Base-by-base conservation (phyloP, 73 alveolate genomes). In the Tetrahymena borealis region DNA sequence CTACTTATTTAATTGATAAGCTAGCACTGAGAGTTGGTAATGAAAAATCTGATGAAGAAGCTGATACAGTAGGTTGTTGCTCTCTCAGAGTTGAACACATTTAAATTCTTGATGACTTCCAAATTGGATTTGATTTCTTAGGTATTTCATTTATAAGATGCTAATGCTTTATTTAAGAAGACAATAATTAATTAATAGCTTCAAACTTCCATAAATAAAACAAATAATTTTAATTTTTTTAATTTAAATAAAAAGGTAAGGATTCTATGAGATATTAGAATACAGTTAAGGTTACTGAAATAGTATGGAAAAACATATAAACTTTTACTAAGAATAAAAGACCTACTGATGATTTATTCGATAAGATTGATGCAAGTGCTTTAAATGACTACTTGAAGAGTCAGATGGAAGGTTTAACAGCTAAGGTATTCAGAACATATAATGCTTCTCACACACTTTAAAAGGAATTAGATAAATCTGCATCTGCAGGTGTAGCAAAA, bases 11-110 rank as follows among this genome's bases (percentile, higher is more conserved):
- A 91, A 99, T 99, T 42, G 99, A 99, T 96, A 96, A 97, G 91
- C 95, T 99, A 28, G 99, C 99, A 38, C 97, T 99, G 94, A 97
- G 99, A 95, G 99, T 99, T 13, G 99, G 99, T 16, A 99, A 99
- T 91, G 99, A 99, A 95, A 99, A 99, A 93, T 97, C 99, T 0
- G 99, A 99, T 78, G 99, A 99, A 91, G 99, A 99, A 95, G 99
- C 99, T 24, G 99, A 99, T 91, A 99, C 99, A 6, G 99, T 98
- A 36, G 99, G 99, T 38, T 98, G 99, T 97, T 99, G 99, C 97
- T 97, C 99, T 33, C 93, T 99, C 28, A 97, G 99, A 91, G 99
- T 98, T 33, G 98, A 98, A 91, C 99, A 99, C 95, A 93, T 98
- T 35, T 85, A 79, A 94, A 78, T 98, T 16, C 96, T 96, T 78